phyloP scores from a whole-genome alignment of 106 monocot genomes.

The Acorus calamus region DNA sequence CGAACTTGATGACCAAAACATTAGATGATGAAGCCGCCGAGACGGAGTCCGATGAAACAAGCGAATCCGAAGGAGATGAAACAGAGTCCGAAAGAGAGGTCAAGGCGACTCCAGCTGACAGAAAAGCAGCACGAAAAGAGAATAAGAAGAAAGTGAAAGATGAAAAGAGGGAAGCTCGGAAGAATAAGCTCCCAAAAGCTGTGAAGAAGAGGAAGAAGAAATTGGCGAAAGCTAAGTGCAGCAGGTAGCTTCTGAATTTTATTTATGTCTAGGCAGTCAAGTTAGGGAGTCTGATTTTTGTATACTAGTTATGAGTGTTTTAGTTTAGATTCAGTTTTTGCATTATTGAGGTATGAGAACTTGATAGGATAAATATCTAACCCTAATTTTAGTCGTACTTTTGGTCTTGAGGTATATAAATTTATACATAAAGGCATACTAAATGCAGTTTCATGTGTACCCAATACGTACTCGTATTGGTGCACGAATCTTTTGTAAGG shows the following conservation, averaged over 20 bases:
- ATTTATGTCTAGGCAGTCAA: too few relatives aligned
- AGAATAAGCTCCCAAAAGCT: slow-evolving; percentile 64
- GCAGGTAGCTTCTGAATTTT: slow-evolving; percentile 20
- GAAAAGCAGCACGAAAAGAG: slow-evolving; percentile 67
- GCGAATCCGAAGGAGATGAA: slow-evolving; percentile 30
- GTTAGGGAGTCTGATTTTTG: too few relatives aligned
- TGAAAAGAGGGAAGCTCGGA: slow-evolving; percentile 82
- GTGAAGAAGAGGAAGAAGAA: slow-evolving; percentile 85
- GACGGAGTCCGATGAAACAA: slow-evolving; percentile 23
- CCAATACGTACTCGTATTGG: too few relatives aligned
- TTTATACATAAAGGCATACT: too few relatives aligned
- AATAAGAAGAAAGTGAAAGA: slow-evolving; percentile 96
- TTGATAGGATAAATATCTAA: too few relatives aligned
- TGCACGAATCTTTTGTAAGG: too few relatives aligned
- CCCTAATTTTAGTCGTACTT: too few relatives aligned
- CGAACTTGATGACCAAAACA: neutral
- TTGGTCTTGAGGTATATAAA: too few relatives aligned
- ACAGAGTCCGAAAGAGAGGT: slow-evolving; percentile 6
- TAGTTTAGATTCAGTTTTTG: too few relatives aligned
- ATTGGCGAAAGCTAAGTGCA: slow-evolving; percentile 82
- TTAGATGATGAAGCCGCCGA: slow-evolving; percentile 9
- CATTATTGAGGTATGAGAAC: too few relatives aligned
- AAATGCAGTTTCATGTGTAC: too few relatives aligned
- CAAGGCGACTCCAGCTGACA: slow-evolving; percentile 39
- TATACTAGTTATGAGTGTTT: too few relatives aligned